Base-by-base conservation (phyloP, 257 asterid genomes). In the Dorcoceras hygrometricum region DNA sequence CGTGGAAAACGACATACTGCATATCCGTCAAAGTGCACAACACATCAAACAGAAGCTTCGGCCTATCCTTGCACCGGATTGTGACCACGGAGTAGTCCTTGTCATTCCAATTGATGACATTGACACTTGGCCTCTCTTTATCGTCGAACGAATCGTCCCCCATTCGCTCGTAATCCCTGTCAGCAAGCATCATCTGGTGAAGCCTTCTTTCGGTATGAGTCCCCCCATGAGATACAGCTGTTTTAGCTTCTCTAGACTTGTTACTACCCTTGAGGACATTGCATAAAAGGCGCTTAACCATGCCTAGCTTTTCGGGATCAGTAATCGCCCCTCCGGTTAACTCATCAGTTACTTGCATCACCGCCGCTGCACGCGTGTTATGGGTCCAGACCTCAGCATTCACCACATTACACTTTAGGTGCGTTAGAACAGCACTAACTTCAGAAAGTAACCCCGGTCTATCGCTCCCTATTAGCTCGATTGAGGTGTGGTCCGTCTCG, bases 331-430 rank as follows among this genome's bases (percentile, higher is more conserved):
- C 84, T 22, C 92, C 91, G 0, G 86, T 80, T 28, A 75, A 83
- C 39, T 79, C 95, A 12, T 94, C 99, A 0, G 95, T 86, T 0
- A 94, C 97, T 77, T 87, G 98, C 89, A 94, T 90, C 8, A 94
- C 93, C 26, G 99, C 86, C 19, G 99, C 99, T 0, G 96, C 99
- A 18, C 99, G 86, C 63, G 96, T 88, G 88, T 94, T 94, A 63
- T 94, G 99, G 12, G 99, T 94, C 99, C 99, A 94, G 59, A 94
- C 96, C 76, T 94, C 99, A 0, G 93, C 99, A 48, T 78, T 89
- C 76, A 94, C 86, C 69, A 94, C 97, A 53, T 86, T 94, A 80
- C 99, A 94, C 68, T 89, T 87, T 39, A 88, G 91, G 86, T 81
- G 83, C 3, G 99, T 89, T 2, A 94, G 91, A 39, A 90, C 98